Evolutionary conservation across 345 rosid genomes (phyloP).

Genomic region (Punica granatum): DNA sequence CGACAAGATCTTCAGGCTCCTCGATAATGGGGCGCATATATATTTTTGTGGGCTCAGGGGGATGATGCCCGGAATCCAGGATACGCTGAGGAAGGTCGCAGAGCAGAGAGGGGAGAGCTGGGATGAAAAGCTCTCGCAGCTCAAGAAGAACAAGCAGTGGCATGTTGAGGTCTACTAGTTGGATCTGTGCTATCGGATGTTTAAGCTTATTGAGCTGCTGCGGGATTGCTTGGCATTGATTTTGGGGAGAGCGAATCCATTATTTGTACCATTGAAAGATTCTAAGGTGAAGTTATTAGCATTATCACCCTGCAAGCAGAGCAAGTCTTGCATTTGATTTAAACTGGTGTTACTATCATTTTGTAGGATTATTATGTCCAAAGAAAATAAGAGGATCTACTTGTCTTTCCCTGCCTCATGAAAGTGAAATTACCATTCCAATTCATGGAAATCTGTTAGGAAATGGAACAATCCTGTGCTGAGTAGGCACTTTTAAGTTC

Average conservation of each 20-base stretch:
- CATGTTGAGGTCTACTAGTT: constrained; percentile 85
- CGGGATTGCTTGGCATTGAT: not conserved
- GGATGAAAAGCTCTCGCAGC: constrained; percentile 89
- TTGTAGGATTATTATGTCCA: not conserved
- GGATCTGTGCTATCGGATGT: not conserved
- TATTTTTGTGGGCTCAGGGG: constrained; percentile 98
- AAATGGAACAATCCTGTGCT: too few relatives aligned
- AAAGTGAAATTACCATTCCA: too few relatives aligned
- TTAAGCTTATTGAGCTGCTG: constrained; percentile 10
- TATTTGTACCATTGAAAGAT: constrained; percentile 1
- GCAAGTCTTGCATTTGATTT: not conserved
- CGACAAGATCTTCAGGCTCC: constrained; percentile 74
- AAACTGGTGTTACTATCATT: not conserved
- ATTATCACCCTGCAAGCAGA: not conserved
- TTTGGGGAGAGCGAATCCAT: not conserved
- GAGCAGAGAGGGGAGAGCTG: constrained; percentile 86
- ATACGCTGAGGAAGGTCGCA: constrained; percentile 78
- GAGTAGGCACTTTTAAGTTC: too few relatives aligned
- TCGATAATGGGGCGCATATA: constrained; percentile 92
- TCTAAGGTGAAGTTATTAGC: not conserved
- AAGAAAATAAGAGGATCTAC: too few relatives aligned
- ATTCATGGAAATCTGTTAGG: too few relatives aligned
- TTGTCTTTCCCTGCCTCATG: too few relatives aligned
- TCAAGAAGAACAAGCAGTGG: constrained; percentile 99
- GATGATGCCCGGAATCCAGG: constrained; percentile 99